phyloP scores from a whole-genome alignment of 75 land plant genomes.

The Ceratopteris richardii region DNA sequence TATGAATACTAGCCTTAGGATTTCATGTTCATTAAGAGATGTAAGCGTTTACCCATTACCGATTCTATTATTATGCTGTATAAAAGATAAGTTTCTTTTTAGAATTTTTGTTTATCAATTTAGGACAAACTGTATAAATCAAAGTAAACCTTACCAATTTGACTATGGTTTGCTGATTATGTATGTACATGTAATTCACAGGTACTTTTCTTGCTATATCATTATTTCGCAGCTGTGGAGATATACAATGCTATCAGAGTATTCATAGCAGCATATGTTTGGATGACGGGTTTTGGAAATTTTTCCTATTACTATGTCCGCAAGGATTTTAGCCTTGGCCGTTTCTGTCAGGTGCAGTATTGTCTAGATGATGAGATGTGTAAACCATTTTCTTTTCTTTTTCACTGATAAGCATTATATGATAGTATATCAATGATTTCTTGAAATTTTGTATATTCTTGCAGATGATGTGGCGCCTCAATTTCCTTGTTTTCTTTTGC shows the following conservation, averaged over 20 bases:
- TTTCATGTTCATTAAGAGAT: too few species aligned
- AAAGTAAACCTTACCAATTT: too few species aligned
- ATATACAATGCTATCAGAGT: constrained; percentile 97
- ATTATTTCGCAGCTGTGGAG: constrained; percentile 94
- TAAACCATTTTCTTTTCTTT: background rate
- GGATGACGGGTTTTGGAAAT: constrained; percentile 99
- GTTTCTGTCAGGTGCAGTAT: constrained; percentile 94
- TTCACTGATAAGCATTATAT: background rate
- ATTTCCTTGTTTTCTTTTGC: constrained; percentile 83
- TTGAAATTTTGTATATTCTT: background rate
- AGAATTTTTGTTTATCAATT: too few species aligned
- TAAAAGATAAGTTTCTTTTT: too few species aligned
- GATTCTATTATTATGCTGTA: too few species aligned
- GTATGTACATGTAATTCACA: too few species aligned
- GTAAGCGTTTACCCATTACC: too few species aligned
- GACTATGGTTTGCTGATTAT: too few species aligned
- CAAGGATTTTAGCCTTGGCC: constrained; percentile 90
- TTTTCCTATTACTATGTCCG: constrained; percentile 95
- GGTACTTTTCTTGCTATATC: constrained; percentile 92
- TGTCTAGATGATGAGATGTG: too few species aligned
- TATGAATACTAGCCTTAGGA: too few species aligned
- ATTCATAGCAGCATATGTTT: constrained; percentile 96
- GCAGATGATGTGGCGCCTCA: constrained; percentile 99
- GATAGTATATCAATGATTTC: background rate
- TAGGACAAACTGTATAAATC: too few species aligned